These are phyloP conservation scores for Nicotiana otophora DNA, from an alignment of 257 asterid genomes.

Conservation along the genomic window DNA sequence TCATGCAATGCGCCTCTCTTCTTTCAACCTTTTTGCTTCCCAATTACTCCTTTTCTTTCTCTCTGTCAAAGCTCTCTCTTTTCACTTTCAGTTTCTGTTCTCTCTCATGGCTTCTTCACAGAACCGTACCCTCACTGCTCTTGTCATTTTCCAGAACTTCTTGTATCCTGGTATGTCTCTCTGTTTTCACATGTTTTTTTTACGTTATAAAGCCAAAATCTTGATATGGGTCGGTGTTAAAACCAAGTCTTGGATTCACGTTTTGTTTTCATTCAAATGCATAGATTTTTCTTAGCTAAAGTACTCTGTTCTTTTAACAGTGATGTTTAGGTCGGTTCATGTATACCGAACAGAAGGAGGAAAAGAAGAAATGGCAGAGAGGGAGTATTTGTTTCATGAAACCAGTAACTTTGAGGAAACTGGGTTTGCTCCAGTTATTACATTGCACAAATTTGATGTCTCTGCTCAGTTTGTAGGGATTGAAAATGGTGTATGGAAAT, in stretches of 20 bases:
- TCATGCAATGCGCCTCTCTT: conserved; percentile 14
- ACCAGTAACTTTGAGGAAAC: conserved; percentile 20
- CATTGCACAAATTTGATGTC: conserved; percentile 16
- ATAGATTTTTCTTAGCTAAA: neutral
- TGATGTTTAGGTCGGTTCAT: conserved; percentile 25
- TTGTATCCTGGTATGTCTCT: conserved; percentile 7
- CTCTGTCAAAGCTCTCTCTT: neutral
- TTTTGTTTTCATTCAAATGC: neutral
- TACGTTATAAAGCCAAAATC: neutral
- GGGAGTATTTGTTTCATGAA: conserved; percentile 21
- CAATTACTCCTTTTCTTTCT: neutral
- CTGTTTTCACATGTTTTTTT: neutral
- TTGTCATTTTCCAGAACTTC: conserved; percentile 24
- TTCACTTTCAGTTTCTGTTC: neutral
- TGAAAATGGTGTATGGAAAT: conserved; percentile 28
- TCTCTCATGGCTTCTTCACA: conserved; percentile 20
- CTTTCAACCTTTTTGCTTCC: neutral
- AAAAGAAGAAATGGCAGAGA: conserved; percentile 20
- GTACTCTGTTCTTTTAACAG: conserved; percentile 6
- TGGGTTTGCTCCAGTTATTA: conserved; percentile 13
- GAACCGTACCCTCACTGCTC: conserved; percentile 20
- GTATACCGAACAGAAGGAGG: conserved; percentile 16
- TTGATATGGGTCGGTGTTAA: neutral
- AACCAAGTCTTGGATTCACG: neutral
- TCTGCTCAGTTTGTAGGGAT: conserved; percentile 11